Evolutionary conservation across 1,284 basidiomycete genomes (phyloP), one percentile per base, ranked within the genome.

Genomic region (Trametes polyzona): DNA sequence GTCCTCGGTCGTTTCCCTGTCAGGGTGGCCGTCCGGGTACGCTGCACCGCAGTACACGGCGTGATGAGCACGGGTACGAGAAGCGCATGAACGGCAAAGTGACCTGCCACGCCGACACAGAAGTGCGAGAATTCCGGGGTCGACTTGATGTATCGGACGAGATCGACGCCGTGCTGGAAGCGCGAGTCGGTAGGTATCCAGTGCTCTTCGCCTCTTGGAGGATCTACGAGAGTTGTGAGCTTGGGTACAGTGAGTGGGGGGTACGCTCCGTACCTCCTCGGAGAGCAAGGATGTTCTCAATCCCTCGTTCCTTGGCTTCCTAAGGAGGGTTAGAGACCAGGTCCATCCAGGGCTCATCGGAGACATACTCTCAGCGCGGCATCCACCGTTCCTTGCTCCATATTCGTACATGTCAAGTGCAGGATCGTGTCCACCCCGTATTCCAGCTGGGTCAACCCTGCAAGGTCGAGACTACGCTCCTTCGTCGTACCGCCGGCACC

Each of bases 401-500:
- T 96, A 73, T 99, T 99, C 19, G 97, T 99, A 77, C 97, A 99
- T 16, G 97, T 99, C 63, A 99, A 73, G 78, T 99, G 97, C 67
- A 99, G 77, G 59, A 98, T 85, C 0, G 94, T 93, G 69, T 95
- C 91, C 43, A 93, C 74, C 3, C 82, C 83, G 71, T 90, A 85
- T 50, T 92, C 87, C 8, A 78, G 74, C 71, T 92, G 84, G 52
- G 86, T 83, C 65, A 91, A 70, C 54, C 84, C 79, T 0, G 92
- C 93, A 3, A 99, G 83, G 66, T 96, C 95, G 47, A 99, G 78
- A 68, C 88, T 94, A 46, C 91, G 83, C 30, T 95, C 92, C 61
- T 87, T 92, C 0, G 97, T 99, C 7, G 88, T 87, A 0, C 97
- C 96, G n/a, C 96, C 95, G 0, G 96, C 95, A 47, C 96, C 96